Base-by-base conservation (phyloP, 257 asterid species). In the Jaltomata sinuosa region DNA sequence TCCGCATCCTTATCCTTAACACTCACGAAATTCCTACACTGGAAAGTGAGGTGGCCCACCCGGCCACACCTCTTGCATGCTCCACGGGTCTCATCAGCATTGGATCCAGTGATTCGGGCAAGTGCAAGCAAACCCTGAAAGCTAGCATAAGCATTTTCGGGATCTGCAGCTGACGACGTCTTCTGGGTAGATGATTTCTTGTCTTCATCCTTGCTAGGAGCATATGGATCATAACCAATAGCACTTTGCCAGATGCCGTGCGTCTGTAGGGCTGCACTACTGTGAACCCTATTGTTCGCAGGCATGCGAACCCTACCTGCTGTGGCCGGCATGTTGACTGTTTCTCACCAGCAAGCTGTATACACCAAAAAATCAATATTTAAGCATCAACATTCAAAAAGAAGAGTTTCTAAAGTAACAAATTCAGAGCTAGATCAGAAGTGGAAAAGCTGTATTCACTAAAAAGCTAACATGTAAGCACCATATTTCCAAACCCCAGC, bases 221-320 rank as follows among this genome's bases (percentile, higher is more conserved):
- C 99, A 53, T 95, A 97, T 1, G 98, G 99, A 85, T 97, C 98
- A 89, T 97, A 97, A 1, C 99, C 98, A 32, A 95, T 95, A 2
- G 99, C 98, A 81, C 99, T 97, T 89, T 97, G 99, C 99, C 99
- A 97, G 88, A 97, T 97, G 45, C 98, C 99, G 53, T 97, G 99
- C 81, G 99, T 95, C 91, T 97, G 99, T 19, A 97, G 86, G 87
- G 99, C 99, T 12, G 97, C 99, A 85, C 99, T 97, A 86, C 99
- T 97, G 93, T 97, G 99, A 84, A 97, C 99, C 87, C 99, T 93
- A 89, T 97, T 97, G 97, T 97, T 97, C 90, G 99, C 99, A 18
- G 99, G 98, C 99, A 95, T 97, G 89, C 99, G 99, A 89, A 95
- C 99, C 89, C 99, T 97, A 74, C 99, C 98, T 84, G 99, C 99